Conservation (phyloP, 192 early-diverging fungal genomes). For the Coemansia sp. region DNA sequence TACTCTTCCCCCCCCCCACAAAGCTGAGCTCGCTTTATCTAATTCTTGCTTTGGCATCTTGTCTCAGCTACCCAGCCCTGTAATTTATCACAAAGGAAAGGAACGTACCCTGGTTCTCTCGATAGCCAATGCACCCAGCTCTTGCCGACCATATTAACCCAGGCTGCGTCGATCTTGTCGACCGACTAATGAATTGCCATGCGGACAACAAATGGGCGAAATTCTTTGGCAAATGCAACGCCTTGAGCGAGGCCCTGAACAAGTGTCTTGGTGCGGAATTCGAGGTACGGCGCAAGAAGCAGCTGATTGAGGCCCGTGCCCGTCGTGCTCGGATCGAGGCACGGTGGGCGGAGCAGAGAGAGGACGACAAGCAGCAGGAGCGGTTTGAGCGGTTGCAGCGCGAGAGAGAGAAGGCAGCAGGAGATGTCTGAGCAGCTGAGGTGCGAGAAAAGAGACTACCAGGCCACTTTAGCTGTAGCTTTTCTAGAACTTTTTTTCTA, state of each 20-base stretch:
- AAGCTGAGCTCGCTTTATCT: not conserved
- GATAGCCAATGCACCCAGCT: conserved; percentile 37
- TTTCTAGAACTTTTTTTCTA: too few relatives aligned
- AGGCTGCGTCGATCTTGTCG: conserved; percentile 46
- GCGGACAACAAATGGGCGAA: conserved; percentile 46
- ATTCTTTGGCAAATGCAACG: conserved; percentile 56
- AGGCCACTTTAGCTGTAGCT: too few relatives aligned
- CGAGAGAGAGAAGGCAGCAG: not conserved
- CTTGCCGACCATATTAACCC: conserved; percentile 54
- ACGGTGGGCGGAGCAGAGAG: conserved; percentile 23
- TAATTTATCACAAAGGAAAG: not conserved
- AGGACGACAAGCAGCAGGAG: conserved; percentile 35
- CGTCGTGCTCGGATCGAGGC: conserved; percentile 31
- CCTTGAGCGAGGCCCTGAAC: conserved; percentile 55
- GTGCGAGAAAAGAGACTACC: too few relatives aligned
- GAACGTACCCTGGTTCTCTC: not conserved
- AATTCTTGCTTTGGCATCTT: not conserved
- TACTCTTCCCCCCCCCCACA: not conserved
- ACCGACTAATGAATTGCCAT: conserved; percentile 47
- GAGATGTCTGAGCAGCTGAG: too few relatives aligned
- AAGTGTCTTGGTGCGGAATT: conserved; percentile 44
- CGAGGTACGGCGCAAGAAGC: conserved; percentile 45
- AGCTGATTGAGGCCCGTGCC: conserved; percentile 45
- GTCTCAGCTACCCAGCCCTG: too few relatives aligned
- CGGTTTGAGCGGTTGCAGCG: conserved; percentile 30